Percentiles rank a stretch among this genome's conserved stretches.
Evolutionary conservation across 1,284 basidiomycete species (phyloP).

Genomic region (Papiliotrema fonsecae): DNA sequence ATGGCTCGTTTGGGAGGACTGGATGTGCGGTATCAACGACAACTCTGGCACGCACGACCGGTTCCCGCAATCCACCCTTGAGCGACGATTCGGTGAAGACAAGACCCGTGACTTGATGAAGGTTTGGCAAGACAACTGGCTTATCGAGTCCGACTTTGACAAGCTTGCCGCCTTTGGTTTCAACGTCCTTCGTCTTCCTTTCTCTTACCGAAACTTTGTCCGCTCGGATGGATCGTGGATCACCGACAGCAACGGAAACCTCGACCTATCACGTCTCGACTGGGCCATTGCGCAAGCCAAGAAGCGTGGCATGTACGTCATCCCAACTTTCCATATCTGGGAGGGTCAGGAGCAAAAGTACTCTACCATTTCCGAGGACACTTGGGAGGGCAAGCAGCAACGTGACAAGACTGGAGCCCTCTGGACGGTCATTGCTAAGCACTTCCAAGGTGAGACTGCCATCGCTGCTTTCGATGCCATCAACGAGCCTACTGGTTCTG

Average conservation of each 20-base stretch:
- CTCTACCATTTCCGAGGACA: constrained; percentile 35
- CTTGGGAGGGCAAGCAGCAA: constrained; percentile 18
- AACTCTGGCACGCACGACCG: constrained; percentile 27
- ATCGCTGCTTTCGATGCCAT: constrained; percentile 34
- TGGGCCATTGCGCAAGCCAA: constrained; percentile 37
- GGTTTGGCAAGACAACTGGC: constrained; percentile 35
- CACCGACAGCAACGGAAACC: constrained; percentile 12
- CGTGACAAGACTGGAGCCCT: constrained; percentile 22
- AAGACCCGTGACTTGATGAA: constrained; percentile 26
- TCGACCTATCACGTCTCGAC: constrained; percentile 28
- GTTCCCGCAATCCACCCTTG: constrained; percentile 30
- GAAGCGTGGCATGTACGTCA: constrained; percentile 26
- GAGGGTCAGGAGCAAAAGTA: constrained; percentile 27
- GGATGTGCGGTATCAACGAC: constrained; percentile 41
- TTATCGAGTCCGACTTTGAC: constrained; percentile 29
- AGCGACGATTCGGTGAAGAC: constrained; percentile 27
- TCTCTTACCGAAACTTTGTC: constrained; percentile 28
- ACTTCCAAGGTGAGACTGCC: constrained; percentile 27
- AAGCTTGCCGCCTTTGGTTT: constrained; percentile 27
- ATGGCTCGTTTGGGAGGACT: constrained; percentile 37
- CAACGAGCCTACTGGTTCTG: constrained; percentile 39
- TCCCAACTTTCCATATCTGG: constrained; percentile 39
- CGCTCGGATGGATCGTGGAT: constrained; percentile 26
- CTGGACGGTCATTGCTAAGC: constrained; percentile 31
- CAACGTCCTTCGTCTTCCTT: constrained; percentile 36